Base-by-base conservation (phyloP, 768 basidiomycete genomes). In the Dentipellis sp. region DNA sequence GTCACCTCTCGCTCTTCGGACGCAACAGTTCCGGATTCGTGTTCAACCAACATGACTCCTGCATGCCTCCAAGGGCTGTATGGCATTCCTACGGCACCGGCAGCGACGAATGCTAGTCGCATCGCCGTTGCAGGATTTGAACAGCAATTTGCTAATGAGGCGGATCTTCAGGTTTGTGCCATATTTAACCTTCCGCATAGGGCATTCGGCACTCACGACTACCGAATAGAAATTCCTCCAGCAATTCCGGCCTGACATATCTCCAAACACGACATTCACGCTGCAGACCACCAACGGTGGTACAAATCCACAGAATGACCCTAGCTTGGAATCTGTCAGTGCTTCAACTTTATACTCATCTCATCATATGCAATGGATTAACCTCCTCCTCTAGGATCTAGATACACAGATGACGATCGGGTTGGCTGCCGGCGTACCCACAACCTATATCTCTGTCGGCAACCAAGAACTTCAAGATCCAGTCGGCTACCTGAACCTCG, bases 361-460 rank as follows among this genome's bases (percentile, higher is more conserved):
- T 58, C 42, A 29, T 11, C 42, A n/a, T 45, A 2, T 48, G 29
- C n/a, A 6, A 35, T 36, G 34, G 9, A 17, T 12, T 34, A 16
- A 23, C 19, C 12, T 58, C 14, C n/a, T 19, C n/a, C n/a, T 23
- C 29, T 36, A 64, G 63, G 57, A 63, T 48, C 53, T 64, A 38
- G 63, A 66, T 52, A 54, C 53, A 16, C 59, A 64, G 53, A 63
- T 65, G 51, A 60, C 60, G 7, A 57, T 60, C 6, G 62, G 60
- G 12, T 21, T 65, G 11, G 64, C 63, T 23, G 51, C 56, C 2
- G 63, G 58, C 35, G 64, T 68, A 19, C 66, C 64, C 11, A 56
- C 55, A 1, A 59, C 45, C 3, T 67, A 66, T 59, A 59, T 68
- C 58, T 64, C 66, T 34, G 66, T 67, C 23, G 65, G 66, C 52